Base-by-base conservation (phyloP, 148 eudicot genomes). In the Rhododendron williamsianum region DNA sequence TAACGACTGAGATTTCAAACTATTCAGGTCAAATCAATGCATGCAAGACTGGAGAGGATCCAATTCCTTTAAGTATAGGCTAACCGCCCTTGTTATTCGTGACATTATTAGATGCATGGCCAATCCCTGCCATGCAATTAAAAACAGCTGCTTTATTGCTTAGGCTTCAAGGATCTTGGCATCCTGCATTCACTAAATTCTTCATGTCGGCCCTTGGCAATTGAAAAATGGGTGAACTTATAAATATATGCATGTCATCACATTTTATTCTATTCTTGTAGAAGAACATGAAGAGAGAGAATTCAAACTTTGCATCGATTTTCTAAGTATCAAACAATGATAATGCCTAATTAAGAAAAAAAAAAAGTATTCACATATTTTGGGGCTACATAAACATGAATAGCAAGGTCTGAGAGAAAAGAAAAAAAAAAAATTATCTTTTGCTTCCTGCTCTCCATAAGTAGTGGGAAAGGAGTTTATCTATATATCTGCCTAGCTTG, bases 391-490 rank as follows among this genome's bases (percentile, higher is more conserved):
- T 46, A 46, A 46, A 46, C 49, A 46, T 9, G 11, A 46, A 46
- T 46, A 46, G 11, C 49, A 9, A 46, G 11, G 49, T 46, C 10
- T 8, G 49, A 46, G 49, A 46, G 1, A 6, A 45, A 46, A 8
- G 2, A 1, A 9, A 7, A 9, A 9, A 46, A 7, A 46, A 46
- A 46, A 1, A 46, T 9, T 46, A 11, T 9, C 49, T 19, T 58
- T 58, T 58, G 19, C 65, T 19, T 23, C 67, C 21, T 60, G 67
- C 25, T 4, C 67, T 60, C 67, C 67, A 60, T 60, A 4, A 60
- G n/a, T 15, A 60, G 67, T 0, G n/a, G 49, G n/a, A 60, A 60
- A 60, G 81, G 83, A 81, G 83, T 81, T 23, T 81, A 81, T 81
- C 65, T 54, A 30, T 27, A 27, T 27, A 48, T 81, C 83, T 27